Percentiles rank a stretch among this genome's conserved stretches.
Evolutionary conservation across 169 alveolate genomes (phyloP).

Genomic region (Eimeria zaria): DNA sequence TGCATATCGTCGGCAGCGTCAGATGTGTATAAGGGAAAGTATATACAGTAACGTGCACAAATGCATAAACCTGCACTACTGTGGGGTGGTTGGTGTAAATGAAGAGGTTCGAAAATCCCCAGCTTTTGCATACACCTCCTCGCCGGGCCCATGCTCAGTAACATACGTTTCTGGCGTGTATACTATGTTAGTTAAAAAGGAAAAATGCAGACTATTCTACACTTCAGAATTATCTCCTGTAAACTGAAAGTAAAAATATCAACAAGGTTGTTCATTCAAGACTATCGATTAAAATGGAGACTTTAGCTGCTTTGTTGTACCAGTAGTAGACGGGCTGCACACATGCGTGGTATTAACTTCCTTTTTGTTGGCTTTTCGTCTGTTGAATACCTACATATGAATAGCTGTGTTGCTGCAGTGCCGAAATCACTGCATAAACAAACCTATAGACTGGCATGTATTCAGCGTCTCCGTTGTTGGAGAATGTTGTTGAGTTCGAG

Average conservation of each 20-base stretch:
- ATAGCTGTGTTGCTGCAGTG: neutral
- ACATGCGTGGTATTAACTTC: neutral
- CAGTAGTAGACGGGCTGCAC: neutral
- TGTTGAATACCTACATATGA: neutral
- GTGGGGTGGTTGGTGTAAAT: neutral
- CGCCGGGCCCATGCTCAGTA: neutral
- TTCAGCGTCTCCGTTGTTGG: neutral
- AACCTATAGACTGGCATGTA: neutral
- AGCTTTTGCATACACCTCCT: no score
- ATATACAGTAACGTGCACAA: no score
- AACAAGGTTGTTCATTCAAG: neutral
- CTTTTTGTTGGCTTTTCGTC: neutral
- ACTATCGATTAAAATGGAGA: neutral
- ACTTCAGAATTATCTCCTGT: neutral
- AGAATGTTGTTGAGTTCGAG: constrained; percentile 15
- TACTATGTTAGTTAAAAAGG: neutral
- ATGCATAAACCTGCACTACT: neutral
- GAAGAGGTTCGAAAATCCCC: neutral
- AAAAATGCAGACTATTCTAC: neutral
- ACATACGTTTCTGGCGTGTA: neutral
- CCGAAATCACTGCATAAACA: neutral
- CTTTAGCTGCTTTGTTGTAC: neutral
- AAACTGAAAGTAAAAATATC: neutral
- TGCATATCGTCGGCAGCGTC: no score
- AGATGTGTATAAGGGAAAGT: no score